Conservation (phyloP, 169 alveolate species). For the Hepatocystis sp. region DNA sequence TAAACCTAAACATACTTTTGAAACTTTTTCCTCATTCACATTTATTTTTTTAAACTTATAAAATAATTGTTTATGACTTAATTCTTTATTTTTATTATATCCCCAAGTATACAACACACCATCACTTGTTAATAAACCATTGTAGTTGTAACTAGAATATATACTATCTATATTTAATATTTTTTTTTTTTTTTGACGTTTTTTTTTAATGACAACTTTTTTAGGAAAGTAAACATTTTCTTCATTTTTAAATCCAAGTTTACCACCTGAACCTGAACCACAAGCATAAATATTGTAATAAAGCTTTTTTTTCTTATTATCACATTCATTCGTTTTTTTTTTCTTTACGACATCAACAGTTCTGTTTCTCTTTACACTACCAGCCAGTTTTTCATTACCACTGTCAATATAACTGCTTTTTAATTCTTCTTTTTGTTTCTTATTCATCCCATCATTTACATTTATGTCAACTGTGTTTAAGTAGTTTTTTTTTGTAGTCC, state of each 20-base stretch:
- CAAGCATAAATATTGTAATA: slow-evolving; percentile 12
- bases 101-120: slow-evolving; percentile 73
- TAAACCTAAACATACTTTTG: slow-evolving; percentile 49
- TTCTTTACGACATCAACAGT: background rate
- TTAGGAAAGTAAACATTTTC: slow-evolving; percentile 61
- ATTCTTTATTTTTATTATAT: slow-evolving; percentile 27
- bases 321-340: background rate
- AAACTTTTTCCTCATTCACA: slow-evolving; percentile 12
- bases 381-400: no score
- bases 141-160: slow-evolving; percentile 33
- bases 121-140: slow-evolving; percentile 38
- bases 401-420: no score
- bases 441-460: slow-evolving; percentile 19
- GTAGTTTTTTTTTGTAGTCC: slow-evolving; percentile 7
- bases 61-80: slow-evolving; percentile 30
- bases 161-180: slow-evolving; percentile 36
- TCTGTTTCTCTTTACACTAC: background rate
- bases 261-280: slow-evolving; percentile 51
- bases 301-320: background rate
- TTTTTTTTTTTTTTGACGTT: no score
- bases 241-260: slow-evolving; percentile 36
- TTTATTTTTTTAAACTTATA: slow-evolving; percentile 25
- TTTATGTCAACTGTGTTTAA: slow-evolving; percentile 23
- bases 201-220: slow-evolving; percentile 33
- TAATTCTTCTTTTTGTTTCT: background rate